Conservation (phyloP, 345 rosid species). For the Barbarea vulgaris region DNA sequence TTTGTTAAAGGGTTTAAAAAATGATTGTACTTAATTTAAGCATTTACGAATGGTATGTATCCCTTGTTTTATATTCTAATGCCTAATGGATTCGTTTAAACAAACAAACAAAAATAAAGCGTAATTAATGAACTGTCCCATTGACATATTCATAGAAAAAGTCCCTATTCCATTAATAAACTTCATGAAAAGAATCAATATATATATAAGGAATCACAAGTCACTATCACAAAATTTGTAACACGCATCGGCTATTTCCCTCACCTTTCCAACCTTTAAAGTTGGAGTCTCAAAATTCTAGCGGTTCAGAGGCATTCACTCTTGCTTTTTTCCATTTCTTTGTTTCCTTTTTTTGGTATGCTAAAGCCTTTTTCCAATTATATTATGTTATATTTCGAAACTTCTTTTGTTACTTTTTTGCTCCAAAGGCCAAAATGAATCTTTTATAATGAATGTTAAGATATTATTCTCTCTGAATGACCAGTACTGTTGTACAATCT, state of each 20-base stretch:
- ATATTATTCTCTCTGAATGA: conserved; percentile 37
- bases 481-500: conserved; percentile 1
- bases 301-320: conserved; percentile 37
- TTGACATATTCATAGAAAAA: conserved; percentile 1
- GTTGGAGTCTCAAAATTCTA: conserved; percentile 27
- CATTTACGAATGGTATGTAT: neutral
- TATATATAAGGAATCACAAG: conserved; percentile 35
- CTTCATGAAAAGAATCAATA: conserved; percentile 1
- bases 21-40: neutral
- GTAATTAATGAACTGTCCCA: neutral
- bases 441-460: conserved; percentile 33
- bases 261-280: conserved; percentile 28
- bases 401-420: conserved; percentile 19
- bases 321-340: conserved; percentile 12
- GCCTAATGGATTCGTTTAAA: neutral
- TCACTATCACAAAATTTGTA: conserved; percentile 16
- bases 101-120: neutral
- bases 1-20: no score
- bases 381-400: conserved; percentile 12
- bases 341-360: conserved; percentile 7
- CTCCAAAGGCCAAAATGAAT: conserved; percentile 18
- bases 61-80: no score
- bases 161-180: neutral
- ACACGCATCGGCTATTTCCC: conserved; percentile 21
- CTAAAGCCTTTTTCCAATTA: conserved; percentile 9